phyloP scores from a whole-genome alignment of 2,329 filamentous ascomycete species.

The Zelopaecilomyces penicillatus region DNA sequence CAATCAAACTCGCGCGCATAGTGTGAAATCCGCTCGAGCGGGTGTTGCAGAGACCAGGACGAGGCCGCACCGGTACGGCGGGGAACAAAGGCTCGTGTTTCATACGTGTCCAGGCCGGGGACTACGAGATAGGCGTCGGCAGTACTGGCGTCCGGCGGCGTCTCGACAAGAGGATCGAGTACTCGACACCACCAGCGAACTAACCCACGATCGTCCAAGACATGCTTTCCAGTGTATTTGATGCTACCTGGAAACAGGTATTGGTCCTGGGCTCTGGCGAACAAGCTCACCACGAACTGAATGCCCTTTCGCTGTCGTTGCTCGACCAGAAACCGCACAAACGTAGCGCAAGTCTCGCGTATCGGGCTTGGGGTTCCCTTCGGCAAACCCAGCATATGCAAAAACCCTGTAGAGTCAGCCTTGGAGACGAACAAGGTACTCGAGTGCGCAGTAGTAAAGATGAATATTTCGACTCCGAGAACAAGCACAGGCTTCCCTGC shows the following conservation, averaged over 20 bases:
- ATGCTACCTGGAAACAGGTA: conserved; percentile 92
- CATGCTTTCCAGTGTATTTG: conserved; percentile 77
- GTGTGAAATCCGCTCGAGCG: conserved; percentile 57
- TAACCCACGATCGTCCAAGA: conserved; percentile 80
- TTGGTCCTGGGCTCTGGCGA: conserved; percentile 84
- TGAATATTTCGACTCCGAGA: conserved; percentile 76
- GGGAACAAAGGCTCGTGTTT: conserved; percentile 74
- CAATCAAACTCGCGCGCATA: conserved; percentile 48
- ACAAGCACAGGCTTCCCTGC: conserved; percentile 47
- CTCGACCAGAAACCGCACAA: conserved; percentile 66
- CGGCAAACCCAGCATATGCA: conserved; percentile 57
- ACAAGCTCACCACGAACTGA: conserved; percentile 75
- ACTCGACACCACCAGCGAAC: conserved; percentile 96
- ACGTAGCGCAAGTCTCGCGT: conserved; percentile 62
- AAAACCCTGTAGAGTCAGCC: conserved; percentile 88
- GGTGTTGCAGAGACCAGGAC: conserved; percentile 62
- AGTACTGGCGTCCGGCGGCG: conserved; percentile 28
- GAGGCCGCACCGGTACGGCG: conserved; percentile 32
- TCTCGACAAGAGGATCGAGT: conserved; percentile 63
- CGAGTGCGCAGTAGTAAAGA: conserved; percentile 73
- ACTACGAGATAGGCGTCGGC: conserved; percentile 78
- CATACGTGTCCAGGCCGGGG: conserved; percentile 75
- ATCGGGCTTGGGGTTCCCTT: conserved; percentile 63
- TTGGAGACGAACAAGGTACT: conserved; percentile 94
- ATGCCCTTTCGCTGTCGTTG: conserved; percentile 55